Evolutionary conservation across 2,329 filamentous ascomycete genomes (phyloP), one percentile per base, ranked within the genome.

Genomic region (Coniochaeta sp.): DNA sequence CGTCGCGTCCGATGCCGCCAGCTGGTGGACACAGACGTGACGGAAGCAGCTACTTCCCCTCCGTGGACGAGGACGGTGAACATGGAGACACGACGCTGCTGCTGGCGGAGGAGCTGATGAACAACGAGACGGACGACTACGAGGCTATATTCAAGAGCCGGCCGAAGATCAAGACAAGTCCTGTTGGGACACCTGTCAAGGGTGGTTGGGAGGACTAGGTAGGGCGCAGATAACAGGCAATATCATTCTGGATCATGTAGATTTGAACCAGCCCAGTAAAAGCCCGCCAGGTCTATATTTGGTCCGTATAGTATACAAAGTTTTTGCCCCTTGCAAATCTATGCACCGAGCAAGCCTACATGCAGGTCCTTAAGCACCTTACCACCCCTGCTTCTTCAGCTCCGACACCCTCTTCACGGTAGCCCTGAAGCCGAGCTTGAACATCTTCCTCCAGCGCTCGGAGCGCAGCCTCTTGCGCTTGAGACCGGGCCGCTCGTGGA

Each of bases 101-200:
- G 1, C 80, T 89, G 9, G 79, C 82, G 0, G 88, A 93, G 68
- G 83, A 88, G 64, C 74, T 96, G 44, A 86, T 96, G 60, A 73
- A 75, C 47, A 72, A 66, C 30, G 81, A 81, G 17, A 81, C 87
- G 59, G 87, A 91, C 65, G 91, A 96, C 62, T 89, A 91, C 72
- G 88, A 89, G 61, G 89, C 88, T 28, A 88, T 96, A 1, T 97
- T 97, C 71, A 90, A 88, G 74, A 93, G 90, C 64, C 76, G 93
- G 64, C 93, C 93, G 0, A 89, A 87, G 72, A 85, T 97, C 65
- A 87, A 88, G 64, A 84, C 84, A 12, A 96, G 91, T 71, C 91
- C 92, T 1, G 71, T 86, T 2, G 75, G 77, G 9, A 82, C 77
- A 59, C 82, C 82, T 2, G 73, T 70, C 6, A 75, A 71, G 61